These are phyloP conservation scores for Fusarium pseudocircinatum DNA, from an alignment of 2,329 filamentous ascomycete genomes.

Conservation along the genomic window DNA sequence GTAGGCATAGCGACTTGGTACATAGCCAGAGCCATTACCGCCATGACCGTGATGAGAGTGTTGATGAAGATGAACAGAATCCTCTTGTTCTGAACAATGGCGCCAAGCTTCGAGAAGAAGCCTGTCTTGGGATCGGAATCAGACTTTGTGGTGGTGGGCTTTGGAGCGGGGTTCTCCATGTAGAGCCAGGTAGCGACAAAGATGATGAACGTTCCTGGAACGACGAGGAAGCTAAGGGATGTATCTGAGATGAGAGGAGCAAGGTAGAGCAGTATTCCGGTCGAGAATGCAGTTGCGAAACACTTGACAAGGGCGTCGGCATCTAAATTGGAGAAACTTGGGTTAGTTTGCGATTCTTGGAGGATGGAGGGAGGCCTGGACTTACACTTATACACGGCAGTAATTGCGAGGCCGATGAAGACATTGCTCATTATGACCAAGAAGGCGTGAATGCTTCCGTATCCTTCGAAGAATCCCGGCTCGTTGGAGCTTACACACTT, in stretches of 20 bases:
- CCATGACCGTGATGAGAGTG: background rate
- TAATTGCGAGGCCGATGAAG: background rate
- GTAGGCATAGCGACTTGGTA: background rate
- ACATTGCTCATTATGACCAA: background rate
- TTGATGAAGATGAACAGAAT: background rate
- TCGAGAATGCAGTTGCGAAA: background rate
- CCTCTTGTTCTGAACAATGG: background rate
- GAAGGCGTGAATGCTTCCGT: background rate
- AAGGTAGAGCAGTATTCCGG: background rate
- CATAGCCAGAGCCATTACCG: background rate
- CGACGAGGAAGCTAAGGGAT: background rate
- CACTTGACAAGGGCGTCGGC: background rate
- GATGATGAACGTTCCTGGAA: background rate
- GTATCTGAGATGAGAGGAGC: background rate
- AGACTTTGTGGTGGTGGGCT: background rate
- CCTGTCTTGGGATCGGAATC: background rate
- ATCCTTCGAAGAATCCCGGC: background rate
- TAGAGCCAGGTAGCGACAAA: background rate
- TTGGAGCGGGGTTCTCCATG: background rate
- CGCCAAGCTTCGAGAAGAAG: background rate
- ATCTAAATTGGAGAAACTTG: fast-evolving
- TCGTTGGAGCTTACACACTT: background rate
- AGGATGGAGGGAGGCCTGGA: fast-evolving
- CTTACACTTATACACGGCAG: background rate
- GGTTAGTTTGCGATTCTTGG: background rate